Evolutionary conservation across 495 filamentous ascomycete species (phyloP).

Genomic region (Rhypophila decipiens): DNA sequence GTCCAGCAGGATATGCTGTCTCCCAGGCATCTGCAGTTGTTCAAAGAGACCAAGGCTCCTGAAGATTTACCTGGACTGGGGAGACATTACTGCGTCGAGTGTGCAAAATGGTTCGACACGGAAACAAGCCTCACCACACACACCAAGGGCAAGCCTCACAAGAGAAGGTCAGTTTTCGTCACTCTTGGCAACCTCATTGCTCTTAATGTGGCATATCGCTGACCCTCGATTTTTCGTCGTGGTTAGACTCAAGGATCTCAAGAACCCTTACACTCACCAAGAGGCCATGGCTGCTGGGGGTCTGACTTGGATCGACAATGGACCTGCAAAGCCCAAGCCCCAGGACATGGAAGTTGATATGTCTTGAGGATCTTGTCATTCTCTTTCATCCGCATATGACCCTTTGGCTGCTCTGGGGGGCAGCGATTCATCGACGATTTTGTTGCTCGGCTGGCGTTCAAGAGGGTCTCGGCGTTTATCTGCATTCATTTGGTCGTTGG

Average conservation of each 20-base stretch:
- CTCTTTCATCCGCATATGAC: background rate
- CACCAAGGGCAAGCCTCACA: constrained; percentile 83
- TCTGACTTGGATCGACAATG: constrained; percentile 3
- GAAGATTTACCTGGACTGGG: constrained; percentile 87
- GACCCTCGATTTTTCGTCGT: background rate
- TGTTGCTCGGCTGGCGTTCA: no score
- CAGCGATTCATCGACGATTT: no score
- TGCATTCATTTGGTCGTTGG: background rate
- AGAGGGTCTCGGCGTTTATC: no score
- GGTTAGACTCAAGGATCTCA: constrained; percentile 4
- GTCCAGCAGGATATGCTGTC: constrained; percentile 71
- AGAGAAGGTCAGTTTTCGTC: constrained; percentile 60
- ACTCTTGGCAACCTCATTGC: constrained; percentile 8
- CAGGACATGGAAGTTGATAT: constrained; percentile 4
- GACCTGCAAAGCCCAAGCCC: background rate
- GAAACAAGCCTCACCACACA: constrained; percentile 71
- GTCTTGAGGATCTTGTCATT: background rate
- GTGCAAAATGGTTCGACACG: constrained; percentile 91
- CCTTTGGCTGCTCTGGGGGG: background rate
- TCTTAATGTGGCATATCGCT: background rate
- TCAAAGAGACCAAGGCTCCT: constrained; percentile 68
- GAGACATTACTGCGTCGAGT: constrained; percentile 82
- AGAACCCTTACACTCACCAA: constrained; percentile 5
- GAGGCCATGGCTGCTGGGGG: constrained; percentile 5
- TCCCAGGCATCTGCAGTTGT: constrained; percentile 68